Percentiles rank a stretch among this genome's conserved stretches.
phyloP scores from a whole-genome alignment of 768 basidiomycete species.

The Cyathus striatus region DNA sequence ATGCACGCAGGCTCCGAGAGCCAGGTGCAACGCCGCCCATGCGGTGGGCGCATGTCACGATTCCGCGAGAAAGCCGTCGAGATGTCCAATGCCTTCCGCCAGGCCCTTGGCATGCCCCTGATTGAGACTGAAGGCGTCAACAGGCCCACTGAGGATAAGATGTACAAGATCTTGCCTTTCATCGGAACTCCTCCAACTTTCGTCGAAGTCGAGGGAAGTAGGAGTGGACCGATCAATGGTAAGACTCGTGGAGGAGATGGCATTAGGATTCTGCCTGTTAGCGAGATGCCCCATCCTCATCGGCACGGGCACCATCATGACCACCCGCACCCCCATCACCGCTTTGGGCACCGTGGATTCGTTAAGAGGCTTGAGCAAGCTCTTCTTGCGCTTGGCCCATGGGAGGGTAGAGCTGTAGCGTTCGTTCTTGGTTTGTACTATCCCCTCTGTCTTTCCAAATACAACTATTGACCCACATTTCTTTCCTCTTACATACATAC shows the following conservation, averaged over 20 bases:
- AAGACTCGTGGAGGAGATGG: constrained; percentile 1
- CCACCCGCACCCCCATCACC: constrained; percentile 18
- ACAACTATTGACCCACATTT: constrained; percentile 2
- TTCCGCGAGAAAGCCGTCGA: constrained; percentile 40
- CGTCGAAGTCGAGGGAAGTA: constrained; percentile 6
- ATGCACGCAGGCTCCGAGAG: not conserved
- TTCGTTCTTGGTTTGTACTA: constrained; percentile 63
- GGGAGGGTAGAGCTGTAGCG: constrained; percentile 80
- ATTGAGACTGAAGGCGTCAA: constrained; percentile 24
- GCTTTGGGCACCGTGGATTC: constrained; percentile 39
- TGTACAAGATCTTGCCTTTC: constrained; percentile 28
- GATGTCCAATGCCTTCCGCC: constrained; percentile 50
- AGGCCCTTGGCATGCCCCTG: constrained; percentile 48
- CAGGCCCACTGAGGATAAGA: constrained; percentile 5
- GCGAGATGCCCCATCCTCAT: constrained; percentile 13
- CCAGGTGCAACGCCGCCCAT: constrained; percentile 7
- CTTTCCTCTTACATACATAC: constrained; percentile 4
- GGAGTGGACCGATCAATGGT: constrained; percentile 1
- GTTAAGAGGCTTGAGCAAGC: constrained; percentile 57
- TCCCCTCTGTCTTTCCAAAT: not conserved
- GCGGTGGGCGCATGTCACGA: constrained; percentile 7
- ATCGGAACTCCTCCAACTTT: constrained; percentile 18
- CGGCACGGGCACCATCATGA: constrained; percentile 13
- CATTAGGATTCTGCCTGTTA: constrained; percentile 5
- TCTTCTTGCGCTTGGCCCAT: constrained; percentile 65